Conservation (phyloP, 1,139 yeast species). For the Dujonia santamariae region DNA sequence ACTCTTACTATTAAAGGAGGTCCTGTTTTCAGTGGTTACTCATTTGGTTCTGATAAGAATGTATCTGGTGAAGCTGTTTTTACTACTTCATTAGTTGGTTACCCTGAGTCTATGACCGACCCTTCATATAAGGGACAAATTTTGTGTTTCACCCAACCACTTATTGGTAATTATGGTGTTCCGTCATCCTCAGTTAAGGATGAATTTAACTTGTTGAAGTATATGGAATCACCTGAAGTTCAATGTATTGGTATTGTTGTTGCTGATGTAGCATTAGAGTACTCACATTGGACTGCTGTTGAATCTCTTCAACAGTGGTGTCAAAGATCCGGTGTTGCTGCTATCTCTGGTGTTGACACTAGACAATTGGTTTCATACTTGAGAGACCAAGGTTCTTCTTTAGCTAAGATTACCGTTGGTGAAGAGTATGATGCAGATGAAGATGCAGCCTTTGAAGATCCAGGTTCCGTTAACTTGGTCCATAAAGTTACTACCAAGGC, state of each 20-base stretch:
- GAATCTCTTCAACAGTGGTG: constrained; percentile 96
- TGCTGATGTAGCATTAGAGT: constrained; percentile 90
- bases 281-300: constrained; percentile 98
- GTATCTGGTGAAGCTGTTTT: constrained; percentile 96
- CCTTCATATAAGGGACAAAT: constrained; percentile 97
- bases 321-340: constrained; percentile 93
- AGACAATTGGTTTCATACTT: constrained; percentile 88
- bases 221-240: constrained; percentile 85
- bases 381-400: constrained; percentile 93
- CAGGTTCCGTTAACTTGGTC: constrained; percentile 87
- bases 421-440: constrained; percentile 89
- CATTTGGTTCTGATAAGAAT: constrained; percentile 91
- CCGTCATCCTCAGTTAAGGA: constrained; percentile 82
- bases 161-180: constrained; percentile 97
- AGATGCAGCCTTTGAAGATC: constrained; percentile 89
- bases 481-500: constrained; percentile 93
- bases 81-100: constrained; percentile 95
- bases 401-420: constrained; percentile 86
- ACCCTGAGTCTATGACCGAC: constrained; percentile 98
- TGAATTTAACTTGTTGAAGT: constrained; percentile 77
- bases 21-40: constrained; percentile 87
- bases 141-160: constrained; percentile 92
- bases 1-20: constrained; percentile 90
- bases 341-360: constrained; percentile 95
- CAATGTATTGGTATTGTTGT: constrained; percentile 97